Base-by-base conservation (phyloP, 257 asterid genomes). In the Haberlea rhodopensis region DNA sequence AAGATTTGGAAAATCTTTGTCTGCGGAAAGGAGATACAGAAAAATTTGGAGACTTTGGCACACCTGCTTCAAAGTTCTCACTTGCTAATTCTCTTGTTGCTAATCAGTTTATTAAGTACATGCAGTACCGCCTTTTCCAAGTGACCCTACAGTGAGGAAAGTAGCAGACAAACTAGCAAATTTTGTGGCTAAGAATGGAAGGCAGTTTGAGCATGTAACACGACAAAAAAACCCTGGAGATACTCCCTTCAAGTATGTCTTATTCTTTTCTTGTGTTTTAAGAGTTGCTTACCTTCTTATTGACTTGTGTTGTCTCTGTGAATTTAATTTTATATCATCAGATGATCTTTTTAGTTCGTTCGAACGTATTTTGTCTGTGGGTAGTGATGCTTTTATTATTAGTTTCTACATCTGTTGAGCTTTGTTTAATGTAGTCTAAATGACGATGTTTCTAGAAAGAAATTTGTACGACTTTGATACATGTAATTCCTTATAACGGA, bases 101-200 rank as follows among this genome's bases (percentile, higher is more conserved):
- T 91, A 89, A 91, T 82, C 84, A 67, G 95, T 89, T 87, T 76
- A 85, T 91, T 87, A 87, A 91, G 96, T 89, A 86, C 75, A 87
- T 91, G 96, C 98, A 91, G 96, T 82, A 75, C 96, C 94, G 21
- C 73, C 86, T 81, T 75, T 79, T 71, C 96, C 96, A 78, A 89
- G 95, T 84, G 96, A 89, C 85, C 95, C 95, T 65, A 73, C 96
- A 70, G 98, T 91, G 83, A 87, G 73, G 92, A 87, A 79, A 61
- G 96, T 85, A 66, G 96, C 92, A 24, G 98, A 87, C 80, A 91
- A 84, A 80, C 78, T 87, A 66, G 98, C 98, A 70, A 87, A 87
- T 81, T 91, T 91, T 78, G 98, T 91, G 77, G 98, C 98, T 56
- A 91, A 89, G 87, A 84, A 89, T 74, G 96, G 98, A 53, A 84